Conservation (phyloP, 768 basidiomycete species). For the Boletus rubroflammeus region DNA sequence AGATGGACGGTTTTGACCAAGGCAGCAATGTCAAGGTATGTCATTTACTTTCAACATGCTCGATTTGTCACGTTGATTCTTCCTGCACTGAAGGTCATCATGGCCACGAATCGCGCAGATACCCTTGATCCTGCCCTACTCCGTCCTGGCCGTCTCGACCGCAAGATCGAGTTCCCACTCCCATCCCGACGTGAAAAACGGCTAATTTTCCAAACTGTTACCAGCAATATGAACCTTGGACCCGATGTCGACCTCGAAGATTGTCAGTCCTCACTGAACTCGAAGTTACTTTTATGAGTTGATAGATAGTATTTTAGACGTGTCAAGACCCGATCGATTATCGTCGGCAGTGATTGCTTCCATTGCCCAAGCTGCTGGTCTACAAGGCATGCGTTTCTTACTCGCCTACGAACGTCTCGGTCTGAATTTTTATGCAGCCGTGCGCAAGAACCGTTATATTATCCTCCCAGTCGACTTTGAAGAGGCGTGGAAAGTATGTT, state of each 20-base stretch:
- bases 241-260: slow-evolving; percentile 98
- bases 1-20: slow-evolving; percentile 99
- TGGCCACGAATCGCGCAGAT: slow-evolving; percentile 99
- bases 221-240: slow-evolving; percentile 94
- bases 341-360: slow-evolving; percentile 95
- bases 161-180: slow-evolving; percentile 98
- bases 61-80: neutral
- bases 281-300: slow-evolving; percentile 11
- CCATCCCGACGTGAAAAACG: slow-evolving; percentile 94
- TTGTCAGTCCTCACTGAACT: slow-evolving; percentile 53
- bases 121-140: slow-evolving; percentile 96
- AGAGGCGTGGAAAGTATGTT: slow-evolving; percentile 97
- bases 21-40: slow-evolving; percentile 94
- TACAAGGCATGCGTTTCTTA: slow-evolving; percentile 64
- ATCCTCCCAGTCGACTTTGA: slow-evolving; percentile 97
- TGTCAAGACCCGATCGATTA: slow-evolving; percentile 92
- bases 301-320: slow-evolving; percentile 51
- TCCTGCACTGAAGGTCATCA: slow-evolving; percentile 72
- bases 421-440: slow-evolving; percentile 44
- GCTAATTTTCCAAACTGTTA: slow-evolving; percentile 96
- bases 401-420: neutral
- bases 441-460: slow-evolving; percentile 97
- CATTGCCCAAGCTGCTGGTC: slow-evolving; percentile 93
- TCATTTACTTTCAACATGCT: neutral
- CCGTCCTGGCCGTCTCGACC: slow-evolving; percentile 94